These are phyloP conservation scores for Parathielavia appendiculata DNA, from an alignment of 495 filamentous ascomycete species.

Conservation along the genomic window DNA sequence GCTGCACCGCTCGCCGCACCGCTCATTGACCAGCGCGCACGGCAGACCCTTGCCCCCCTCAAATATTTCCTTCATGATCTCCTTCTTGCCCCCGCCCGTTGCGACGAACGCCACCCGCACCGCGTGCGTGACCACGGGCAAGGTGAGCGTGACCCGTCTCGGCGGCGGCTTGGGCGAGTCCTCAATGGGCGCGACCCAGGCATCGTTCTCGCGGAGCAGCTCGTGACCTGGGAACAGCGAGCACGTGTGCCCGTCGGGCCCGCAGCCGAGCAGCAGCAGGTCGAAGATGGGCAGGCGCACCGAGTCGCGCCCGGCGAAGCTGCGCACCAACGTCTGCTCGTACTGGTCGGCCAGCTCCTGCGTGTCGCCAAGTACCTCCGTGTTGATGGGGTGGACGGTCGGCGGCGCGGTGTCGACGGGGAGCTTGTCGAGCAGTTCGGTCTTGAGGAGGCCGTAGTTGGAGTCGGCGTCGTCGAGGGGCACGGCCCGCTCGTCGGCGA, in stretches of 20 bases:
- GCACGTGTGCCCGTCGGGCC: slow-evolving; percentile 96
- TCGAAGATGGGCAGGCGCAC: slow-evolving; percentile 93
- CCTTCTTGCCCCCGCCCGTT: slow-evolving; percentile 83
- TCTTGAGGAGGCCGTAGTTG: slow-evolving; percentile 85
- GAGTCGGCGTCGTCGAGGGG: slow-evolving; percentile 87
- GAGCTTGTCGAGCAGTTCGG: slow-evolving; percentile 82
- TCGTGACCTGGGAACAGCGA: slow-evolving; percentile 87
- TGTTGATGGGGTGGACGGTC: slow-evolving; percentile 71
- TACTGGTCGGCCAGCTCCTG: slow-evolving; percentile 93
- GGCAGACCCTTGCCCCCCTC: slow-evolving; percentile 73
- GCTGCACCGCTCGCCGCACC: slow-evolving; percentile 74
- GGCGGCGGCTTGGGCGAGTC: slow-evolving; percentile 94
- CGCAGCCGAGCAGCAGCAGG: slow-evolving; percentile 83
- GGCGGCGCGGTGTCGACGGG: slow-evolving; percentile 60
- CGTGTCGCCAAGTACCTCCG: slow-evolving; percentile 64
- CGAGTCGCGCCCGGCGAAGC: slow-evolving; percentile 78
- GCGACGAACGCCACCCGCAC: slow-evolving; percentile 84
- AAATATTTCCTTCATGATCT: slow-evolving; percentile 87
- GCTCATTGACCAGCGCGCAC: slow-evolving; percentile 79
- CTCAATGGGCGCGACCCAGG: slow-evolving; percentile 86
- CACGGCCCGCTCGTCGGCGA: slow-evolving; percentile 93
- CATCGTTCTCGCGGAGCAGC: slow-evolving; percentile 78
- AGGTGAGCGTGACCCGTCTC: slow-evolving; percentile 81
- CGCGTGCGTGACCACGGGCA: slow-evolving; percentile 83
- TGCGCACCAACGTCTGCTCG: slow-evolving; percentile 77